Conservation (phyloP, 306 rosid species). For the Glycine tomentella region DNA sequence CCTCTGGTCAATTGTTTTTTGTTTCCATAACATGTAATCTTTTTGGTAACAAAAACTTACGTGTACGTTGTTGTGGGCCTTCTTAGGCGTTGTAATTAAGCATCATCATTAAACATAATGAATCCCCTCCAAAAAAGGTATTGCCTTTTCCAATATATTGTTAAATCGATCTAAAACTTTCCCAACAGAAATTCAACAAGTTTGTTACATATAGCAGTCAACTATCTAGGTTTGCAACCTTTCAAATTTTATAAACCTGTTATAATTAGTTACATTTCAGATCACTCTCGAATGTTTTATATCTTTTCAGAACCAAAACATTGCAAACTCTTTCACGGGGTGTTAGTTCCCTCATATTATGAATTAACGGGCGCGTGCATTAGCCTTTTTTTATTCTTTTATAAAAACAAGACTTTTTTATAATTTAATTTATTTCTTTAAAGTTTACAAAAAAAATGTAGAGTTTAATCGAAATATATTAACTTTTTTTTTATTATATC, state of each 20-base stretch:
- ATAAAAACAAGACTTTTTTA: not conserved
- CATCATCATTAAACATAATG: constrained; percentile 42
- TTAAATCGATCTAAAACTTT: constrained; percentile 18
- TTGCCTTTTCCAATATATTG: constrained; percentile 26
- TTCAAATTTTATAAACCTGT: constrained; percentile 23
- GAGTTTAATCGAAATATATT: too few relatives aligned
- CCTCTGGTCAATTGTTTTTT: not conserved
- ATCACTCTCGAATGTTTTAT: constrained; percentile 25
- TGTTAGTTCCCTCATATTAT: not conserved
- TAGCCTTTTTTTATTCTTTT: too few relatives aligned
- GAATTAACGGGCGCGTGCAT: too few relatives aligned
- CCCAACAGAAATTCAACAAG: constrained; percentile 26
- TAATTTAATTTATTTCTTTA: too few relatives aligned
- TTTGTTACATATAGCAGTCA: constrained; percentile 20
- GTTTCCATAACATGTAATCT: not conserved
- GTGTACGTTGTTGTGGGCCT: constrained; percentile 39
- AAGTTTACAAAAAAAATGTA: too few relatives aligned
- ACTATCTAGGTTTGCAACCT: constrained; percentile 23
- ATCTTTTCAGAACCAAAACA: constrained; percentile 5
- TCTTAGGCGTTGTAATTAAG: constrained; percentile 18
- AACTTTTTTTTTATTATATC: too few relatives aligned
- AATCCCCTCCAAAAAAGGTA: not conserved
- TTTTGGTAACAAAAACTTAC: not conserved
- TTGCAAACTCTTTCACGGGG: not conserved
- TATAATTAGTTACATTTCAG: constrained; percentile 17